Evolutionary conservation across 2,329 filamentous ascomycete species (phyloP).

Genomic region (Talaromyces sp.): DNA sequence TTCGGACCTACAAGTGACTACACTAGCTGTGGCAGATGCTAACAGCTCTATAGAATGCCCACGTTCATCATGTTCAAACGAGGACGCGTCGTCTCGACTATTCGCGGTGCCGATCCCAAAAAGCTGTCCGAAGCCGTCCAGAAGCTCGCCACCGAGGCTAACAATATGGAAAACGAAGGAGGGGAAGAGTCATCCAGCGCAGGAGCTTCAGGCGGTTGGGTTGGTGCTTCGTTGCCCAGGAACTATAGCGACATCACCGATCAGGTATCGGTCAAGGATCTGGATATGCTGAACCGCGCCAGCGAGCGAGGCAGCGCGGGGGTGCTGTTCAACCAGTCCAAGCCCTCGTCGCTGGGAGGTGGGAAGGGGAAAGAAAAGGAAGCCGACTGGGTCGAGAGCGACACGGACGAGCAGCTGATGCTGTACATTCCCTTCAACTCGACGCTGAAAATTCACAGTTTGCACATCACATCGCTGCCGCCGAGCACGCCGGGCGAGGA

Average conservation of each 20-base stretch:
- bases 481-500: slow-evolving; percentile 42
- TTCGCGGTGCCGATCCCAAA: slow-evolving; percentile 67
- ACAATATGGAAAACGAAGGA: slow-evolving; percentile 41
- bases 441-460: slow-evolving; percentile 81
- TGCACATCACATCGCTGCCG: slow-evolving; percentile 78
- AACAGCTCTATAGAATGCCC: slow-evolving; percentile 56
- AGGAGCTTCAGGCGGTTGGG: slow-evolving; percentile 54
- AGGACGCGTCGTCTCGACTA: slow-evolving; percentile 61
- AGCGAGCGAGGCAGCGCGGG: slow-evolving; percentile 68
- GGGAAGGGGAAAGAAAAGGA: slow-evolving; percentile 39
- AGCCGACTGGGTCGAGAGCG: slow-evolving; percentile 89
- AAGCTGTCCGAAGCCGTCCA: slow-evolving; percentile 67
- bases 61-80: slow-evolving; percentile 88
- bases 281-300: slow-evolving; percentile 86
- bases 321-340: slow-evolving; percentile 64
- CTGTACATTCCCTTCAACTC: slow-evolving; percentile 86
- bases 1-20: background rate
- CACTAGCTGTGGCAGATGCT: background rate
- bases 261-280: slow-evolving; percentile 69
- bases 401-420: slow-evolving; percentile 95
- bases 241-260: slow-evolving; percentile 81
- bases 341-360: slow-evolving; percentile 56
- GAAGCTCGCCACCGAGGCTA: slow-evolving; percentile 63
- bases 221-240: slow-evolving; percentile 67
- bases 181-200: slow-evolving; percentile 40